Conservation (phyloP, 306 rosid species). For the Quercus gilva region DNA sequence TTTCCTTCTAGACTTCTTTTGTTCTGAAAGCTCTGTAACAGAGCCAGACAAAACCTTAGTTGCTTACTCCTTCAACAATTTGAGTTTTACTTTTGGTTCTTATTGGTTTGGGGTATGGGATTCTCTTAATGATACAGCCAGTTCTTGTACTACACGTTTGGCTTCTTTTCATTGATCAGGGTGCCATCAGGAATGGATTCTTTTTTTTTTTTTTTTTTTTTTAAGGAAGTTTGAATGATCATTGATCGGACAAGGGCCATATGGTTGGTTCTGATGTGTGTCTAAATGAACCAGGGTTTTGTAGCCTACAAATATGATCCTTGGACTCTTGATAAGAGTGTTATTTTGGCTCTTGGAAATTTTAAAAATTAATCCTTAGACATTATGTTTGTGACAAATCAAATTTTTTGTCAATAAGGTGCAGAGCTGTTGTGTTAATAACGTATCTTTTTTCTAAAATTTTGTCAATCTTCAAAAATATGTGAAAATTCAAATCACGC, state of each 20-base stretch:
- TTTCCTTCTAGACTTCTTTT: too few species aligned
- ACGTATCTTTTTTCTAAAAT: too few species aligned
- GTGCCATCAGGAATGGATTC: not conserved
- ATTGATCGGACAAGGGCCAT: not conserved
- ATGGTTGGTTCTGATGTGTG: not conserved
- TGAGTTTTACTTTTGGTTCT: not conserved
- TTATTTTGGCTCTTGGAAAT: too few species aligned
- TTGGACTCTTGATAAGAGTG: too few species aligned
- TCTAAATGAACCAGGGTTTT: not conserved
- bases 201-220: not conserved
- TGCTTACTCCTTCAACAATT: not conserved
- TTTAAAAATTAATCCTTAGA: too few species aligned
- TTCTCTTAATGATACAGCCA: not conserved
- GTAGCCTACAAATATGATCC: too few species aligned
- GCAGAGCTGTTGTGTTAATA: too few species aligned
- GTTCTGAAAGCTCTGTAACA: too few species aligned
- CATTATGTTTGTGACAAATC: too few species aligned
- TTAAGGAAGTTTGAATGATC: not conserved
- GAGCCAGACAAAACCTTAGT: too few species aligned
- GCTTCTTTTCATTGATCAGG: not conserved
- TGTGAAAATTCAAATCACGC: not conserved
- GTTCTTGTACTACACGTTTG: not conserved
- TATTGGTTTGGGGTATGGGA: not conserved
- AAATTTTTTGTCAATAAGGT: too few species aligned
- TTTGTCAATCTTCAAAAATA: too few species aligned